Evolutionary conservation across 2,329 filamentous ascomycete genomes (phyloP), one percentile per base, ranked within the genome.

Genomic region (Pseudonectria buxi): DNA sequence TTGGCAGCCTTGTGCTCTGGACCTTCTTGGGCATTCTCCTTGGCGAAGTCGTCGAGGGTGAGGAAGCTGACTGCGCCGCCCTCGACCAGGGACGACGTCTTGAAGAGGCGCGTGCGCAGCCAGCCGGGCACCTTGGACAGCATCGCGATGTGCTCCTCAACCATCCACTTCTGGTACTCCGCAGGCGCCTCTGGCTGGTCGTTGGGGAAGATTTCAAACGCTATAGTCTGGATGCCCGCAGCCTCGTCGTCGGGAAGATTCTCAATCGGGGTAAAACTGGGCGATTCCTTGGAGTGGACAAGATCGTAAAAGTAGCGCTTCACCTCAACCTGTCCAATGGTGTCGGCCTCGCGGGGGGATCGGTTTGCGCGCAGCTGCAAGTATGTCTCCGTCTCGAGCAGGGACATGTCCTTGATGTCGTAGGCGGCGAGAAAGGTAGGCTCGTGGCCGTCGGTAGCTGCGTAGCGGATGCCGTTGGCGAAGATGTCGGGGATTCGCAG

Each of bases 391-490:
- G 79, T 78, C 33, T 77, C 75, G 54, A 94, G 69, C 51, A 76
- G 76, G 29, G 72, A 62, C 74, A 90, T 86, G 54, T 81, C 78
- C 24, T 76, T 79, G 45, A 92, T 77, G 58, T 94, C 86, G 69
- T 94, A 94, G 37, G 82, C 65, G 24, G 87, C 87, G 56, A 90
- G 76, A 68, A 79, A 94, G 45, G 78, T 72, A 2, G 85, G 86
- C 44, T 68, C 41, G 45, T 63, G 45, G 32, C 67, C 63, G 56
- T 90, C 84, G 12, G 65, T 74, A 7, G 84, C 82, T 16, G 71
- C 73, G 63, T 88, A 94, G 28, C 87, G 81, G 49, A 92, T 81
- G 39, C 87, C 87, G 58, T 86, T 92, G 47, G 65, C 57, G 55
- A 78, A 78, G 55, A 89, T 79, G 50, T 83, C 79, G 4, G 84